A percentile compares a stretch with the other conserved stretches of the same genome.
phyloP scores from a whole-genome alignment of 129 eudicot species.

The Kitagawia praeruptora region DNA sequence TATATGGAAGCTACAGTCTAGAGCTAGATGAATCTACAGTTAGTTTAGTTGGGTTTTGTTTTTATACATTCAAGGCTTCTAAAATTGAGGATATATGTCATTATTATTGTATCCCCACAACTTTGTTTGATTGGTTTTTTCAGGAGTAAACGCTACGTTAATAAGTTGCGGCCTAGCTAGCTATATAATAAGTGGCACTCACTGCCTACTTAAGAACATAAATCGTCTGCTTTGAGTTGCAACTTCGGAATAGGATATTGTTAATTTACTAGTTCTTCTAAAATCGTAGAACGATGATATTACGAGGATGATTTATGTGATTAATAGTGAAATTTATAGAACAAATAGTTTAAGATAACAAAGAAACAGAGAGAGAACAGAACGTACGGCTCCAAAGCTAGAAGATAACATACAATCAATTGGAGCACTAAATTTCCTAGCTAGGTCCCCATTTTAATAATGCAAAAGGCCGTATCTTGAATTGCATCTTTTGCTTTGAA shows the following conservation, averaged over 20 bases:
- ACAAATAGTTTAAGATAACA: neutral
- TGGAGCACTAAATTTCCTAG: conserved; percentile 1
- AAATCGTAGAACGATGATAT: neutral
- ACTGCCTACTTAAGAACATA: neutral
- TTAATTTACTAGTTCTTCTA: neutral
- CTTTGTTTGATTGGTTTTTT: neutral
- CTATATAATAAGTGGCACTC: neutral
- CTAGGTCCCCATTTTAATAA: neutral
- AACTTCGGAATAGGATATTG: neutral
- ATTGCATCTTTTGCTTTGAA: neutral
- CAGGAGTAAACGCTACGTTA: neutral
- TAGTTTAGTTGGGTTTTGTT: neutral
- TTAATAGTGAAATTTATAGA: neutral
- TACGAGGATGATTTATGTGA: neutral
- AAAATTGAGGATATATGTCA: neutral
- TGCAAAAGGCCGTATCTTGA: neutral
- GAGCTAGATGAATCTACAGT: conserved; percentile 1
- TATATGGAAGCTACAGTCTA: neutral
- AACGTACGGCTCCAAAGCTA: neutral
- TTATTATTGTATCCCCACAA: neutral
- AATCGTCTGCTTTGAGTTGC: neutral
- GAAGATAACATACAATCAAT: neutral
- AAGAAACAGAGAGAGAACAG: neutral
- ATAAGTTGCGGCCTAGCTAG: neutral
- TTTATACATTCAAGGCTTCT: neutral